A percentile compares a stretch with the other conserved stretches of the same genome.
phyloP scores from a whole-genome alignment of 208 protist species.

The Trypanosoma boissoni region DNA sequence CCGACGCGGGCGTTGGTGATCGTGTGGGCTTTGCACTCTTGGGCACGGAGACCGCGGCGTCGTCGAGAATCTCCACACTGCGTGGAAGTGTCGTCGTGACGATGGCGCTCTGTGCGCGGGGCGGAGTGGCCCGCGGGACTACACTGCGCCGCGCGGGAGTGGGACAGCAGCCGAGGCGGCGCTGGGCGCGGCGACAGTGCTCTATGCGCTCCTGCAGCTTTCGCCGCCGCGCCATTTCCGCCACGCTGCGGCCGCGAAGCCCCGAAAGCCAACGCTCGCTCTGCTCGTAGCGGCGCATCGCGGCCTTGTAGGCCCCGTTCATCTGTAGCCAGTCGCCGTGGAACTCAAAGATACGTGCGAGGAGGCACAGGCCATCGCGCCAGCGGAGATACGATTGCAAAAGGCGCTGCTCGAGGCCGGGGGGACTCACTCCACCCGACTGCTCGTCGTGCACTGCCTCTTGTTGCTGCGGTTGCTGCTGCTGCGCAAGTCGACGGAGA shows the following conservation, averaged over 20 bases:
- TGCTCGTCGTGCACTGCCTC: no score
- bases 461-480: no score
- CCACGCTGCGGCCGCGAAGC: slow-evolving; percentile 27
- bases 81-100: slow-evolving; percentile 64
- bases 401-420: slow-evolving; percentile 13
- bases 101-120: slow-evolving; percentile 31
- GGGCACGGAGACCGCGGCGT: neutral
- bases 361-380: slow-evolving; percentile 62
- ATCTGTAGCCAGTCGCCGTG: slow-evolving; percentile 59
- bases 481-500: slow-evolving; percentile 16
- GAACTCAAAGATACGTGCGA: slow-evolving; percentile 50
- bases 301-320: slow-evolving; percentile 29
- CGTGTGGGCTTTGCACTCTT: neutral
- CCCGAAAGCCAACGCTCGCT: slow-evolving; percentile 58
- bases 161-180: slow-evolving; percentile 14
- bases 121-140: neutral
- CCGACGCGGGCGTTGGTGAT: neutral
- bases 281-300: slow-evolving; percentile 52
- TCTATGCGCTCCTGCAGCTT: slow-evolving; percentile 36
- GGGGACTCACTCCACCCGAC: neutral
- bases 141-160: neutral
- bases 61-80: slow-evolving; percentile 36
- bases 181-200: slow-evolving; percentile 32
- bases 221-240: slow-evolving; percentile 39
- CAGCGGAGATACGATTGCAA: slow-evolving; percentile 40